These are phyloP conservation scores for Dactylellina cionopaga DNA, from an alignment of 2,329 filamentous ascomycete genomes.

Conservation along the genomic window DNA sequence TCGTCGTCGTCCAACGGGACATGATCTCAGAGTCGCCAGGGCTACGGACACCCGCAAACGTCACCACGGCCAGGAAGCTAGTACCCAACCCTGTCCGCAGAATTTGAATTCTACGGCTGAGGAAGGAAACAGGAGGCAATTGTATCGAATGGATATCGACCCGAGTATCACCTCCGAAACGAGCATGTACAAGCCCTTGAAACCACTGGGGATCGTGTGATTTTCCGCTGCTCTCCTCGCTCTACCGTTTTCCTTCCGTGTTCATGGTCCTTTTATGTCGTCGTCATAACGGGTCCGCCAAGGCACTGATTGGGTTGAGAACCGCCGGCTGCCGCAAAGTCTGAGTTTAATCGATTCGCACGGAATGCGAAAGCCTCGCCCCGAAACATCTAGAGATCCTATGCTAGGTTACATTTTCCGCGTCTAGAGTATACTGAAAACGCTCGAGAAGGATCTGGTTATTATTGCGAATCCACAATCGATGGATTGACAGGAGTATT, in stretches of 20 bases:
- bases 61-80: conserved; percentile 22
- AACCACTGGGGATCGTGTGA: conserved; percentile 6
- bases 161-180: conserved; percentile 46
- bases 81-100: conserved; percentile 8
- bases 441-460: neutral
- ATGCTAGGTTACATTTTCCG: too few relatives aligned
- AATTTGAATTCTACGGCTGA: neutral
- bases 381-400: neutral
- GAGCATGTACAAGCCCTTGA: conserved; percentile 26
- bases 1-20: too few relatives aligned
- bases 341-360: neutral
- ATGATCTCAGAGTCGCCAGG: too few relatives aligned
- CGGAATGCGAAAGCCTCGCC: neutral
- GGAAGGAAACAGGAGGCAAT: neutral
- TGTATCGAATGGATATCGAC: neutral
- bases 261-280: neutral
- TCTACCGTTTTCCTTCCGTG: neutral
- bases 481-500: neutral
- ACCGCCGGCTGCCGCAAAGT: conserved; percentile 11
- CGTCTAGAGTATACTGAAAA: too few relatives aligned
- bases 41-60: conserved; percentile 38
- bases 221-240: neutral
- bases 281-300: conserved; percentile 15
- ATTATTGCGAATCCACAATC: neutral
- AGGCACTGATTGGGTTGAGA: conserved; percentile 13